phyloP scores from a whole-genome alignment of 139 green algal genomes.

The Tetraselmis chui region DNA sequence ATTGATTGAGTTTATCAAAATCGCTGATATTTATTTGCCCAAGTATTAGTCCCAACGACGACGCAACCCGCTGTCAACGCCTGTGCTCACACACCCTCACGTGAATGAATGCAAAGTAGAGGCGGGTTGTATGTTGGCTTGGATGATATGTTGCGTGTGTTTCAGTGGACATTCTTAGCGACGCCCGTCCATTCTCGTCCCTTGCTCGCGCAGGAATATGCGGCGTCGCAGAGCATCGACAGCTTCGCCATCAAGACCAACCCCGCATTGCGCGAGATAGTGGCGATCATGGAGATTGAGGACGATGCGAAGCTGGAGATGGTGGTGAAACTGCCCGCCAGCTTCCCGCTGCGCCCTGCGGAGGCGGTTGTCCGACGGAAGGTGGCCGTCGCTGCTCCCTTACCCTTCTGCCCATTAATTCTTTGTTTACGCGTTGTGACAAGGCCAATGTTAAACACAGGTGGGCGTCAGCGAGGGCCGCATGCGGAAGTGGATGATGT shows the following conservation, averaged over 20 bases:
- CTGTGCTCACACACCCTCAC: neutral
- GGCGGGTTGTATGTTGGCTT: neutral
- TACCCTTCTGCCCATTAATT: neutral
- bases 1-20: too few species aligned
- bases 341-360: slow-evolving; percentile 65
- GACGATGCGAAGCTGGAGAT: slow-evolving; percentile 81
- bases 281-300: slow-evolving; percentile 72
- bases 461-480: slow-evolving; percentile 71
- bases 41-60: too few species aligned
- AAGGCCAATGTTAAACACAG: slow-evolving; percentile 14
- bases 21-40: too few species aligned
- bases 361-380: slow-evolving; percentile 61
- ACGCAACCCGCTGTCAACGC: slow-evolving; percentile 6
- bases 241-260: slow-evolving; percentile 57
- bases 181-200: too few species aligned
- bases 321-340: slow-evolving; percentile 65
- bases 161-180: too few species aligned
- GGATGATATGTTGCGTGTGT: neutral
- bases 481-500: slow-evolving; percentile 93
- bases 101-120: neutral
- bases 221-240: slow-evolving; percentile 7
- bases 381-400: slow-evolving; percentile 20
- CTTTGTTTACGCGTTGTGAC: neutral
- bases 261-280: slow-evolving; percentile 50
- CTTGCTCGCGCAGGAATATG: neutral